Evolutionary conservation across 257 asterid species (phyloP), one percentile per base, ranked within the genome.

Genomic region (Linderniella brevidens): DNA sequence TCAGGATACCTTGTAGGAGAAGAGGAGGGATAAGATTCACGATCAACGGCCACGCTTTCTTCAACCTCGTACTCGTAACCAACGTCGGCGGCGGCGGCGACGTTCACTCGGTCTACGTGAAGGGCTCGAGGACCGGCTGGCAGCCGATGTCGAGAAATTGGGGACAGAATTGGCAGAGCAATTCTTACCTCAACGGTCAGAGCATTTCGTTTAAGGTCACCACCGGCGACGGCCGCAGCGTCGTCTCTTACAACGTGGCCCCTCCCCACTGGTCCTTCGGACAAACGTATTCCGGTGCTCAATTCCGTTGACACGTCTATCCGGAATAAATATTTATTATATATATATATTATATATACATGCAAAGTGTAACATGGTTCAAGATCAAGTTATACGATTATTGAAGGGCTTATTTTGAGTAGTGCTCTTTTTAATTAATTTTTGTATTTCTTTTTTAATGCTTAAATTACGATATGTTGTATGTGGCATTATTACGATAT

Each of bases 31-130:
- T 42, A 8, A 12, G 47, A 5, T 42, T 42, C 47, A 42, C 47
- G 7, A 42, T 42, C 20, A 45, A 45, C n/a, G 49, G 49, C 6
- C 49, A 45, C 49, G 17, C 49, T 25, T 45, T 15, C n/a, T 45
- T 45, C 49, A 45, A 45, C 49, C 49, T 45, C 9, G 49, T 45
- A 11, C 49, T 45, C 25, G 8, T 42, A 12, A 42, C 47, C 47
- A 42, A 42, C 47, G 47, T 42, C 8, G 47, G 47, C 5, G 47
- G 47, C 8, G 49, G 25, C 20, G 49, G 49, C 20, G 32, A 25
- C 32, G 32, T 25, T 3, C 32, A 25, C 32, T 25, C 32, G 32
- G 32, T 25, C 4, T 25, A 19, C 32, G 19, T 45, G 4, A 45
- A 45, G 29, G 49, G 49, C 29, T 45, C 49, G 20, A 45, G 49